Evolutionary conservation across 2,329 filamentous ascomycete species (phyloP).

Genomic region (Sporothrix protearum): DNA sequence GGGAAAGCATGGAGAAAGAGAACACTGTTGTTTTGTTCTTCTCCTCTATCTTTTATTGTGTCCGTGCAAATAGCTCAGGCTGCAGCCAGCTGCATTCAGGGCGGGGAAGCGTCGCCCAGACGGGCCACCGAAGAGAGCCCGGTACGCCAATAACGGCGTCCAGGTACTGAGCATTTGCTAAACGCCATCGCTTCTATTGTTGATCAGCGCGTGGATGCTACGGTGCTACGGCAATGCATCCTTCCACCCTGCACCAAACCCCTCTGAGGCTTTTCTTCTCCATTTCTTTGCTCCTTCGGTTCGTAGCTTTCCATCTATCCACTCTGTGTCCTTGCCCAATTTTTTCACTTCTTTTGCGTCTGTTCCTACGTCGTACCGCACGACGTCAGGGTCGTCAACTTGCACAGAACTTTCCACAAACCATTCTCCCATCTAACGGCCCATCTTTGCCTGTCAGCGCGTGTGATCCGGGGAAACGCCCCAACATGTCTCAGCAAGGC

Average conservation of each 20-base stretch:
- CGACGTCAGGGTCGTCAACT: background rate
- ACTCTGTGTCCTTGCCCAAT: background rate
- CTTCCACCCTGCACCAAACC: background rate
- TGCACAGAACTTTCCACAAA: background rate
- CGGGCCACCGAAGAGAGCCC: background rate
- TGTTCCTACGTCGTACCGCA: background rate
- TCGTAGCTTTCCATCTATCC: background rate
- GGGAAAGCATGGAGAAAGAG: background rate
- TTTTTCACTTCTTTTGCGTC: background rate
- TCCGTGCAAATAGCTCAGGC: background rate
- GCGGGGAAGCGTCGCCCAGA: background rate
- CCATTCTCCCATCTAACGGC: background rate
- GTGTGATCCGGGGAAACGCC: background rate
- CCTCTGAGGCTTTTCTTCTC: background rate
- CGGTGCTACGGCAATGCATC: constrained; percentile 1
- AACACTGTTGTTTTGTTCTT: background rate
- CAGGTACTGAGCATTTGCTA: background rate
- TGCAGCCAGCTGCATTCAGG: background rate
- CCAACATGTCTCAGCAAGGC: background rate
- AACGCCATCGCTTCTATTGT: background rate
- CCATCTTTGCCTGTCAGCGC: background rate
- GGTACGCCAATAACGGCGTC: background rate
- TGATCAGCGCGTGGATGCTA: constrained; percentile 11
- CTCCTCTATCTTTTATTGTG: background rate
- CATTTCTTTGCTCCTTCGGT: background rate